phyloP scores from a whole-genome alignment of 2,329 filamentous ascomycete genomes.

The Nigrospora osmanthi region DNA sequence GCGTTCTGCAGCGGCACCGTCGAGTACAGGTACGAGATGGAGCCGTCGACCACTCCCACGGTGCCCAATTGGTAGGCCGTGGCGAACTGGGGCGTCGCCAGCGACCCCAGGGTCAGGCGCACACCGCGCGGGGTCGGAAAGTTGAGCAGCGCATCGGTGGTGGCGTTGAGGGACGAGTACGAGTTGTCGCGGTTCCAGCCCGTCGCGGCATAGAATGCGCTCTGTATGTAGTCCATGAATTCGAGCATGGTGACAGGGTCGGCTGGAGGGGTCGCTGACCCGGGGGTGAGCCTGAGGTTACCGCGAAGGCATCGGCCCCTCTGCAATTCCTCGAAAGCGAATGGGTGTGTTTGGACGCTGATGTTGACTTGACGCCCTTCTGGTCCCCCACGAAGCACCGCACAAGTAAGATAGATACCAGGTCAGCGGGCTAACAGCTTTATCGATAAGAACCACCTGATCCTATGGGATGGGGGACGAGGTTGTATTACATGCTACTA shows the following conservation, averaged over 20 bases:
- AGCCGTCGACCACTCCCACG: slow-evolving; percentile 87
- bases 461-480: no score
- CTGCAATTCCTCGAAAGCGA: no score
- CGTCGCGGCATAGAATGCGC: slow-evolving; percentile 79
- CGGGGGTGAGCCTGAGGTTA: slow-evolving; percentile 1
- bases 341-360: no score
- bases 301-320: neutral
- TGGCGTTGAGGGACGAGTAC: slow-evolving; percentile 79
- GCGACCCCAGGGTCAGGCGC: slow-evolving; percentile 79
- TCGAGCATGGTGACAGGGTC: slow-evolving; percentile 60
- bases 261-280: neutral
- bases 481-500: no score
- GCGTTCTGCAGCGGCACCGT: slow-evolving; percentile 66
- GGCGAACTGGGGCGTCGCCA: slow-evolving; percentile 87
- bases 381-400: no score
- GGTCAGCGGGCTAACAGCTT: no score
- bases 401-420: no score
- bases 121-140: slow-evolving; percentile 82
- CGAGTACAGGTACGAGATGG: slow-evolving; percentile 94
- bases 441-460: no score
- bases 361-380: no score
- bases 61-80: slow-evolving; percentile 89
- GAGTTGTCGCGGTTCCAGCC: slow-evolving; percentile 90
- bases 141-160: slow-evolving; percentile 76
- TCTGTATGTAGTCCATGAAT: slow-evolving; percentile 96